Evolutionary conservation across 1,284 basidiomycete genomes (phyloP), one percentile per base, ranked within the genome.

Genomic region (Boletellus dicymbophilus): DNA sequence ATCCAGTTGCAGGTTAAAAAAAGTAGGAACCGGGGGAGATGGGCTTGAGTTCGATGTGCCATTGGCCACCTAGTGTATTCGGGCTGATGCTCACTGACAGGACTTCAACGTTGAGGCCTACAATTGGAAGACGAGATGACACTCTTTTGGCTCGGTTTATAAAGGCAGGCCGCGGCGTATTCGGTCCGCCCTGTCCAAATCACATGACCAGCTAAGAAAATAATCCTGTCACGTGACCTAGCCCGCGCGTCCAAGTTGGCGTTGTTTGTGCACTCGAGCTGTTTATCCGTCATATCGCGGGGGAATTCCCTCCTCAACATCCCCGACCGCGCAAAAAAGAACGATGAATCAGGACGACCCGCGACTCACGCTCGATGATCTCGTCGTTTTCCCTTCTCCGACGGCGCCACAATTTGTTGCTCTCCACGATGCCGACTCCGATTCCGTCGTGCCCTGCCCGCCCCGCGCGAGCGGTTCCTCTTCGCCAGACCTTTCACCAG

Each of bases 351-450:
- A 58, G n/a, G 71, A 73, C 50, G 65, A 48, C 20, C 63, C 62
- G 2, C 59, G 61, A 0, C 71, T 77, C 34, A 62, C 65, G 4
- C 62, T 77, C 36, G 71, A 67, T 25, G 74, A 78, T 48, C 69
- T 78, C 38, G 62, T 77, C 26, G 72, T 71, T 52, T 45, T 71
- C 33, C 68, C 75, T 7, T 72, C 71, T 1, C 72, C 75, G n/a
- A n/a, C n/a, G 21, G 54, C 58, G 7, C 68, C 69, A 37, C 63
- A 56, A n/a, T n/a, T n/a, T n/a, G n/a, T n/a, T 16, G n/a, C 51
- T 4, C 15, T 36, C 37, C 28, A 33, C 25, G 62, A 66, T 53
- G n/a, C n/a, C n/a, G n/a, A n/a, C n/a, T n/a, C n/a, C n/a, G 62
- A 57, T 54, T 20, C 62, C 30, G 53, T 59, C 46, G 6, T 46